Evolutionary conservation across 306 rosid genomes (phyloP), one percentile per base, ranked within the genome.

Genomic region (Adenanthera pavonina): DNA sequence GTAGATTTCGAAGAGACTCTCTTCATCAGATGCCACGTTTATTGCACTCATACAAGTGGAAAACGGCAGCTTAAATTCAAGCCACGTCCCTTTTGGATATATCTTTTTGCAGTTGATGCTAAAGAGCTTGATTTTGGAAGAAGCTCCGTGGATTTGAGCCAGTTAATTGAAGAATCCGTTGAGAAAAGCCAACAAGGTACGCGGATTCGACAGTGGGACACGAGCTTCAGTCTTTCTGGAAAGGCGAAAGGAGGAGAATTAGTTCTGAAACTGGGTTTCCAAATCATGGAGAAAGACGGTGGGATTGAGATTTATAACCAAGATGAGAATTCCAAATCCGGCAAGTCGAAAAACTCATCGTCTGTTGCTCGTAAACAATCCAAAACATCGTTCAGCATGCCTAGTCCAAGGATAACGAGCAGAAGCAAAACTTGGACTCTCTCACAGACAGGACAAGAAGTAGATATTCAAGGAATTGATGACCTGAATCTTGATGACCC

Each of bases 1-100:
- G 98, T 95, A 67, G 99, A 96, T 88, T 96, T 96, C 5, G 99
- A 96, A 74, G 99, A 96, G 91, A 96, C 99, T 12, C 84, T 96
- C 53, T 96, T 96, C 77, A 71, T 96, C 38, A 89, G 89, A 81
- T 96, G 94, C 70, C 93, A 92, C 84, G 92, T 91, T 40, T 96
- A 93, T 80, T 86, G 69, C 82, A 86, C 64, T 71, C 78, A 82
- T 17, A 86, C 79, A 11, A 79, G 79, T 61, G 89, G 87, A 34
- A 89, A 86, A 85, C 91, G 82, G 49, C 80, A 43, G 51, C 81
- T 82, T n/a, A 91, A 91, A 82, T 88, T 96, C 68, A 97, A 96
- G 90, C 89, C 97, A 8, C 94, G 97, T 1, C 94, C 97, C 1
- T 93, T 96, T 87, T 91, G 76, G 87, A 89, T 96, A 52, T 92